Evolutionary conservation across 2,329 filamentous ascomycete genomes (phyloP), one percentile per base, ranked within the genome.

Genomic region (Elsinoe arachidis): DNA sequence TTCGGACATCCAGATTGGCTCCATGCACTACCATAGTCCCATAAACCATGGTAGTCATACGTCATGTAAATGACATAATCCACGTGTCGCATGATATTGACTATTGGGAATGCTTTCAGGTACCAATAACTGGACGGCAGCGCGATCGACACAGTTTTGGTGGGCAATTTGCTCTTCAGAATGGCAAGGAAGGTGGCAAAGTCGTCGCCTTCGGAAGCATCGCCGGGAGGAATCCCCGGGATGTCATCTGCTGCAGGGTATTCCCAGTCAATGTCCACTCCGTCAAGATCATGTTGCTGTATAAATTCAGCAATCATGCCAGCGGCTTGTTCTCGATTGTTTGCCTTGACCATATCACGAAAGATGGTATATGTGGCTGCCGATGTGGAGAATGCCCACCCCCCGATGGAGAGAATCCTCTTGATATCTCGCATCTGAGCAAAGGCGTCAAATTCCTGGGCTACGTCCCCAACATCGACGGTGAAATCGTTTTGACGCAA

Each of bases 201-300:
- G 11, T 35, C 23, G 3, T 14, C 26, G 14, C 34, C 56, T 34
- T 55, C 56, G 39, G 11, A 26, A 2, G 7, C 19, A 11, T 39
- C 49, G 10, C 17, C 46, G 10, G 56, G 47, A 5, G 65, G 65
- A 11, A 64, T 65, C 59, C 59, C 66, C 0, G 65, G 64, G 4
- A 72, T 62, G 55, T 62, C 61, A 7, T 57, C 59, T 14, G 60
- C 65, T 10, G 55, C 62, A 19, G 65, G 64, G 37, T 78, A 77
- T 62, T 75, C 73, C 72, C 72, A 74, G 43, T 74, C 73, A 26
- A 75, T 63, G 60, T 74, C 73, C 19, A 75, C 57, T 17, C 68
- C 71, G 47, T 72, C 70, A 4, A 96, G 87, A 6, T 90, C 90
- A 12, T 90, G 74, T 63, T 90, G 81, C 68, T 86, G 83, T 63